Conservation (phyloP, 192 early-diverging fungal genomes). For the Mortierella alpina region DNA sequence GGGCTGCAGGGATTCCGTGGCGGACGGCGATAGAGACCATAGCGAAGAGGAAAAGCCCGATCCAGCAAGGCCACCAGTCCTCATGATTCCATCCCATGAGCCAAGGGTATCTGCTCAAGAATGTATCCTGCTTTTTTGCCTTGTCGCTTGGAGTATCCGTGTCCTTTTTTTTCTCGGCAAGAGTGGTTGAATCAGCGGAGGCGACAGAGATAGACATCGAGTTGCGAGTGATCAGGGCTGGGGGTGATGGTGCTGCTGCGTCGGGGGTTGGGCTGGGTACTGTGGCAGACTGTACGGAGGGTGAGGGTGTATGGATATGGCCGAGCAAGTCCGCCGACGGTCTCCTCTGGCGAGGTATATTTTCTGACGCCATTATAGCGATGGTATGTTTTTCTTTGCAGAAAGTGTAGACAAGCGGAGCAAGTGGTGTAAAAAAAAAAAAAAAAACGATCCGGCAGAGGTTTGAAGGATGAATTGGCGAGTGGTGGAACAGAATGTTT, state of each 20-base stretch:
- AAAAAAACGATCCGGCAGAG: no score
- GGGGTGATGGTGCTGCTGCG: not conserved
- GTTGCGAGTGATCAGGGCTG: not conserved
- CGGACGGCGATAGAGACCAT: conserved; percentile 54
- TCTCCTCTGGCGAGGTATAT: no score
- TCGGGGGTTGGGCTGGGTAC: not conserved
- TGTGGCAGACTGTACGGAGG: not conserved
- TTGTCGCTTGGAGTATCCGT: not conserved
- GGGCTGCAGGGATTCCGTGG: conserved; percentile 54
- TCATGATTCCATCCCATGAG: conserved; percentile 66
- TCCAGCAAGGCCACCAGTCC: conserved; percentile 70
- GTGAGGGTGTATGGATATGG: not conserved
- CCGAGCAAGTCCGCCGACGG: no score
- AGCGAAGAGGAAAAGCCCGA: conserved; percentile 63
- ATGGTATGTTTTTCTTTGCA: no score
- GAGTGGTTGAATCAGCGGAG: not conserved
- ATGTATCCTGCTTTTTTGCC: not conserved
- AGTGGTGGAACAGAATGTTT: no score
- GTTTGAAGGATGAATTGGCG: no score
- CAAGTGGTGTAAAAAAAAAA: no score
- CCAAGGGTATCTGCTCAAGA: conserved; percentile 40
- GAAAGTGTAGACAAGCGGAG: no score
- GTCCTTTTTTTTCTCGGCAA: conserved; percentile 4
- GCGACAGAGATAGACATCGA: conserved; percentile 13
- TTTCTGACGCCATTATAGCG: no score